phyloP scores from a whole-genome alignment of 1,284 basidiomycete species.

The Xerocomus amazonicus region DNA sequence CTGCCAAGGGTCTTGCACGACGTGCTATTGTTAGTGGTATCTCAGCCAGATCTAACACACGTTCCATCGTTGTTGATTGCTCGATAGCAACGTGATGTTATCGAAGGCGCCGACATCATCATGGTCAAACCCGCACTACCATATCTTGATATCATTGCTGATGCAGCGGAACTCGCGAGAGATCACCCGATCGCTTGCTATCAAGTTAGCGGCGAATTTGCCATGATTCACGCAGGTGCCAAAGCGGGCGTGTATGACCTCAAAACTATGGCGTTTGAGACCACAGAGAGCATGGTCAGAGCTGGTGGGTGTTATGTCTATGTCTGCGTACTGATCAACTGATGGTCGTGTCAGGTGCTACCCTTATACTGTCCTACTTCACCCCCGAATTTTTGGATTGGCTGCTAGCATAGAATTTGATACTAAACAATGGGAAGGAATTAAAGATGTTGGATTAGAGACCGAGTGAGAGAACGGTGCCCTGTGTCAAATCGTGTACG shows the following conservation, averaged over 20 bases:
- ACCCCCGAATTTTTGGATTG: constrained; percentile 95
- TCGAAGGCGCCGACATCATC: constrained; percentile 97
- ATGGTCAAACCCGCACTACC: constrained; percentile 98
- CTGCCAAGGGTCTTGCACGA: constrained; percentile 85
- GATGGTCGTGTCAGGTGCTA: constrained; percentile 58
- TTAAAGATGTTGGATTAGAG: background rate
- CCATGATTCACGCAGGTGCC: constrained; percentile 95
- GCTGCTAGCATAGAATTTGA: constrained; percentile 57
- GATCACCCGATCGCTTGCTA: constrained; percentile 94
- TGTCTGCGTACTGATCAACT: background rate
- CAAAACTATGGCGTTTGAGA: constrained; percentile 92
- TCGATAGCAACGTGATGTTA: constrained; percentile 76
- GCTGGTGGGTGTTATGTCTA: constrained; percentile 60
- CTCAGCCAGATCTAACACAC: background rate
- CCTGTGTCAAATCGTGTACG: background rate
- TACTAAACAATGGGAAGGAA: background rate
- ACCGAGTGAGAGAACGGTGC: background rate
- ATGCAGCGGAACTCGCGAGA: constrained; percentile 78
- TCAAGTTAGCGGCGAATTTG: constrained; percentile 96
- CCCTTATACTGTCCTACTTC: constrained; percentile 90
- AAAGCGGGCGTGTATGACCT: constrained; percentile 91
- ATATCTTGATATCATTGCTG: constrained; percentile 94
- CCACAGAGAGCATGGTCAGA: constrained; percentile 83
- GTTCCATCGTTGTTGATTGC: constrained; percentile 1
- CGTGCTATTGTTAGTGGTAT: constrained; percentile 77